Evolutionary conservation across 768 basidiomycete species (phyloP).

Genomic region (Exidia glandulosa): DNA sequence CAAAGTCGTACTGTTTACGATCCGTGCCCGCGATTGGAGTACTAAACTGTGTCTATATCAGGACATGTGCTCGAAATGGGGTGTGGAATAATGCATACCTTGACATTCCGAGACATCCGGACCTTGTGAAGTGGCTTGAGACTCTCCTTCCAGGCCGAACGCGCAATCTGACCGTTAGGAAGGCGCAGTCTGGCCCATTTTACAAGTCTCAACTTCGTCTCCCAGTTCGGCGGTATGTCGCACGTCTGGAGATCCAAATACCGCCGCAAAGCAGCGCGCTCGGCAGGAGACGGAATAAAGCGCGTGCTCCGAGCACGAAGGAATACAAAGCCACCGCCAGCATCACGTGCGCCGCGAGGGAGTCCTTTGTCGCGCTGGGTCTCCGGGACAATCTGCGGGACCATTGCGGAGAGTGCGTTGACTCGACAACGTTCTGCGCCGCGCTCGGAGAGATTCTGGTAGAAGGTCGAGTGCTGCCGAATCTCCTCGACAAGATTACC

Average conservation of each 20-base stretch:
- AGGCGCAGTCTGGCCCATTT: constrained; percentile 25
- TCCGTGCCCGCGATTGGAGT: too few relatives aligned
- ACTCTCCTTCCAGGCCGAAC: constrained; percentile 22
- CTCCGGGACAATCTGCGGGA: neutral
- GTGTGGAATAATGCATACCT: constrained; percentile 13
- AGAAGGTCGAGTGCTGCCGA: neutral
- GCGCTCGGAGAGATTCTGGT: neutral
- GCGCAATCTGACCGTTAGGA: constrained; percentile 27
- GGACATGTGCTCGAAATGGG: too few relatives aligned
- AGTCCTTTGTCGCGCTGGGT: too few relatives aligned
- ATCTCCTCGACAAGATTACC: constrained; percentile 1
- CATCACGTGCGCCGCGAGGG: too few relatives aligned
- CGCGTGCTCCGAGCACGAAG: too few relatives aligned
- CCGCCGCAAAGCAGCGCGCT: too few relatives aligned
- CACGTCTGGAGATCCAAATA: too few relatives aligned
- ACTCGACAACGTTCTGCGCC: neutral
- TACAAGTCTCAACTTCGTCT: neutral
- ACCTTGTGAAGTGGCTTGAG: constrained; percentile 9
- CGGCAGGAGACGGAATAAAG: too few relatives aligned
- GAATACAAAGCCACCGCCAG: too few relatives aligned
- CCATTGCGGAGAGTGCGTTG: neutral
- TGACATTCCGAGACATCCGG: constrained; percentile 22
- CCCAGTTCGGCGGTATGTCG: too few relatives aligned
- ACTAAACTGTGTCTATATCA: too few relatives aligned
- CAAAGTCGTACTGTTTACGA: too few relatives aligned